Evolutionary conservation across 129 eudicot species (phyloP).

Genomic region (sunflower (Helianthus annuus)): DNA sequence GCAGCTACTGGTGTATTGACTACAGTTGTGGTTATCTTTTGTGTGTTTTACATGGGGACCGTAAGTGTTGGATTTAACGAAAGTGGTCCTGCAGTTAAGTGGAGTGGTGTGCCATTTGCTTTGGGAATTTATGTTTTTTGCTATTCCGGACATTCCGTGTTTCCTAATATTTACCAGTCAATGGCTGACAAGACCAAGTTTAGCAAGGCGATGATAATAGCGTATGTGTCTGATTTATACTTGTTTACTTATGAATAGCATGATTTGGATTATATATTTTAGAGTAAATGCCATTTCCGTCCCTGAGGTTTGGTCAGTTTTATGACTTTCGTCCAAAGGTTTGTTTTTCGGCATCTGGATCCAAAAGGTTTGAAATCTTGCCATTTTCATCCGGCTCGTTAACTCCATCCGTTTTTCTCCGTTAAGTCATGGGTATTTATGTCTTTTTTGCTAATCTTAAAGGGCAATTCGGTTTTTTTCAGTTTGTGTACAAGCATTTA

Average conservation of each 20-base stretch:
- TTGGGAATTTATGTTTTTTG: conserved; percentile 89
- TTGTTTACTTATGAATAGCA: background rate
- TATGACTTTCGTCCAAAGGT: too few species aligned
- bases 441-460: too few species aligned
- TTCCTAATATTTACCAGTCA: conserved; percentile 93
- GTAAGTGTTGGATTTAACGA: conserved; percentile 67
- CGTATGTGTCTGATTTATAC: conserved; percentile 36
- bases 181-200: conserved; percentile 91
- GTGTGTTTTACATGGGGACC: conserved; percentile 61
- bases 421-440: too few species aligned
- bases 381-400: too few species aligned
- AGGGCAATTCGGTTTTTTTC: too few species aligned
- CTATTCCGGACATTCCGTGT: conserved; percentile 88
- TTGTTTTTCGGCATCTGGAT: too few species aligned
- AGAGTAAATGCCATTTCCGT: too few species aligned
- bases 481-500: too few species aligned
- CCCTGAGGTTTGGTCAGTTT: too few species aligned
- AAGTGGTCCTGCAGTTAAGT: conserved; percentile 49
- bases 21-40: conserved; percentile 58
- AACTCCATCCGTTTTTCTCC: too few species aligned
- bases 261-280: background rate
- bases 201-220: conserved; percentile 54
- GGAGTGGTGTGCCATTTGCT: conserved; percentile 81
- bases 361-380: too few species aligned
- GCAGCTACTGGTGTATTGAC: conserved; percentile 90